Base-by-base conservation (phyloP, 169 alveolate species). In the Plasmodium adleri region DNA sequence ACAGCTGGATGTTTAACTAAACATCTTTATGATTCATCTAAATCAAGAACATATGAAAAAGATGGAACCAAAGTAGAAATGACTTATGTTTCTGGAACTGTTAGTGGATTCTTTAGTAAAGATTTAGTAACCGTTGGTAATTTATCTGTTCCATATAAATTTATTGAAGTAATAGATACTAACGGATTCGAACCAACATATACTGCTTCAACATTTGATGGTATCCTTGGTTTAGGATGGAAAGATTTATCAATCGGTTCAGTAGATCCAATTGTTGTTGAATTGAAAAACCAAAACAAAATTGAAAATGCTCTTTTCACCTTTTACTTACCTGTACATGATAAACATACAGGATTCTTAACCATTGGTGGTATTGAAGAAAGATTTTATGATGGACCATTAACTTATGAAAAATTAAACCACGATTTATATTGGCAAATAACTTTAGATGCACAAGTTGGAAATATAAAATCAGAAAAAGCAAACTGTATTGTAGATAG, bases 11-110 rank as follows among this genome's bases (percentile, higher is more conserved):
- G 97, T 90, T 67, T 24, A 70, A 17, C 66, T 8, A 96, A 95
- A 92, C 39, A 86, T 66, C 68, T 88, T 20, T 95, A 78, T 68
- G 80, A 94, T 49, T 59, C 92, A 47, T 20, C 60, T 24, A 76
- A 88, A 60, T 95, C 97, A 3, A 17, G 85, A 15, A 88, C 97
- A 15, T 93, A 88, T 88, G 91, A 67, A 52, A 72, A 72, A 32
- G 94, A 93, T 72, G 96, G 95, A 15, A 73, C 88, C 7, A 50
- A 52, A 47, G 92, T 92, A 88, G 74, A 58, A 28, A 88, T 95
- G 62, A 32, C 87, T 5, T 95, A 95, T 74, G 96, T 96, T 22
- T 91, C 95, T 12, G 97, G 97, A 7, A 63, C 90, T 24, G 93
- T 95, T 12, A 49, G 60, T 54, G 97, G 97, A 28, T 72, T 28